Percentiles rank a stretch among this genome's conserved stretches.
Evolutionary conservation across 495 filamentous ascomycete genomes (phyloP).

Genomic region (Daldinia decipiens): DNA sequence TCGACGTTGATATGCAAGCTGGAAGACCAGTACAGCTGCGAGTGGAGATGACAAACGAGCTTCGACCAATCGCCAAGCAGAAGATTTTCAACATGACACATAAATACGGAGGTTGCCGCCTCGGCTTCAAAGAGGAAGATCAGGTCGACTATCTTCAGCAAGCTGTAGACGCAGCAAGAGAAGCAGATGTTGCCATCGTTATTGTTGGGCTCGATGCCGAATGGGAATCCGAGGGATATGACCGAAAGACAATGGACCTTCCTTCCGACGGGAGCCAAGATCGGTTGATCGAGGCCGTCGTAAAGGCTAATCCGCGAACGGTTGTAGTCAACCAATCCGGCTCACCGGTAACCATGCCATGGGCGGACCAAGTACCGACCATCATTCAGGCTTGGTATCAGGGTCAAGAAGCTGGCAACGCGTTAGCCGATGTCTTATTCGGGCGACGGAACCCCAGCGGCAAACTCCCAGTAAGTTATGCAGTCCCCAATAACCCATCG

Average conservation of each 20-base stretch:
- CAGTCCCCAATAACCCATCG: not conserved
- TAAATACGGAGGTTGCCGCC: constrained; percentile 77
- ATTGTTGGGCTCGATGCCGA: constrained; percentile 84
- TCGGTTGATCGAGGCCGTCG: constrained; percentile 73
- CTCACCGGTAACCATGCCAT: constrained; percentile 87
- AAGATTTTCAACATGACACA: constrained; percentile 63
- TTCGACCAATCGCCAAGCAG: constrained; percentile 64
- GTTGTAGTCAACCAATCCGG: constrained; percentile 86
- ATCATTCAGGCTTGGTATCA: constrained; percentile 83
- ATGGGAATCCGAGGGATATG: constrained; percentile 90
- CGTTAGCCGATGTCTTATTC: constrained; percentile 86
- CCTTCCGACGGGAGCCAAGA: constrained; percentile 77
- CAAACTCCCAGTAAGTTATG: constrained; percentile 71
- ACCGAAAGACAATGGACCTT: constrained; percentile 84
- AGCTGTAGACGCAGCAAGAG: constrained; percentile 73
- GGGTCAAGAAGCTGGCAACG: constrained; percentile 90
- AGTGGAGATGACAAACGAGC: constrained; percentile 69
- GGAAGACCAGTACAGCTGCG: constrained; percentile 60
- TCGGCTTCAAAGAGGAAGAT: constrained; percentile 77
- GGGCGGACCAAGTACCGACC: constrained; percentile 72
- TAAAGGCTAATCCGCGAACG: constrained; percentile 75
- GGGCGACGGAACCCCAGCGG: constrained; percentile 86
- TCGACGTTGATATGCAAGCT: constrained; percentile 62
- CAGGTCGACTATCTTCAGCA: constrained; percentile 75
- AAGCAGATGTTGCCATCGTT: constrained; percentile 79